Percentiles rank a stretch among this genome's conserved stretches.
Evolutionary conservation across 2,329 filamentous ascomycete species (phyloP).

Genomic region (Colletotrichum gloeosporioides): DNA sequence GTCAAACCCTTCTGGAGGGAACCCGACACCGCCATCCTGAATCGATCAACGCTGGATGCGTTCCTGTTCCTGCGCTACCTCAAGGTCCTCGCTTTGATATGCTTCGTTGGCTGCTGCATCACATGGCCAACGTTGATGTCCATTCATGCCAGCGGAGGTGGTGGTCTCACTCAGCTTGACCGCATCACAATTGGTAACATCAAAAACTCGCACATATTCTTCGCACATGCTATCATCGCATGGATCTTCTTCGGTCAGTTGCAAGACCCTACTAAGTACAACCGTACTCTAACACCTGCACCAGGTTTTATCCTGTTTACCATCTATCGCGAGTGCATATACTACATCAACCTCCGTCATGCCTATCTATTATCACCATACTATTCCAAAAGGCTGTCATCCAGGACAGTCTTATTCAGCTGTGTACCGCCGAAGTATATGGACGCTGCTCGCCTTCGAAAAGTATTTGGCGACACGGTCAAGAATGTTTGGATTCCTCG

Average conservation of each 20-base stretch:
- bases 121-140: conserved; percentile 88
- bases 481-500: conserved; percentile 85
- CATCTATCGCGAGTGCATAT: conserved; percentile 88
- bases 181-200: conserved; percentile 61
- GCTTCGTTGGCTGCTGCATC: conserved; percentile 78
- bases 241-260: conserved; percentile 75
- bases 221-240: conserved; percentile 80
- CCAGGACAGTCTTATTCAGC: conserved; percentile 91
- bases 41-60: conserved; percentile 90
- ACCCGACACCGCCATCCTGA: conserved; percentile 80
- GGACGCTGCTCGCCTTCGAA: conserved; percentile 72
- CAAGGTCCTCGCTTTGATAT: conserved; percentile 72
- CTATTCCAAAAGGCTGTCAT: conserved; percentile 85
- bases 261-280: not conserved
- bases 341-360: conserved; percentile 92
- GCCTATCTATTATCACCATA: conserved; percentile 88
- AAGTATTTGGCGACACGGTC: conserved; percentile 80
- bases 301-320: conserved; percentile 83
- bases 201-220: conserved; percentile 69
- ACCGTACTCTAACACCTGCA: not conserved
- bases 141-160: conserved; percentile 82
- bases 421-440: conserved; percentile 81
- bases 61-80: conserved; percentile 85
- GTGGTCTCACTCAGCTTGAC: conserved; percentile 64
- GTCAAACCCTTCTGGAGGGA: conserved; percentile 69